These are phyloP conservation scores for Teunomyces lycoperdinae DNA, from an alignment of 805 yeast species.

Conservation along the genomic window DNA sequence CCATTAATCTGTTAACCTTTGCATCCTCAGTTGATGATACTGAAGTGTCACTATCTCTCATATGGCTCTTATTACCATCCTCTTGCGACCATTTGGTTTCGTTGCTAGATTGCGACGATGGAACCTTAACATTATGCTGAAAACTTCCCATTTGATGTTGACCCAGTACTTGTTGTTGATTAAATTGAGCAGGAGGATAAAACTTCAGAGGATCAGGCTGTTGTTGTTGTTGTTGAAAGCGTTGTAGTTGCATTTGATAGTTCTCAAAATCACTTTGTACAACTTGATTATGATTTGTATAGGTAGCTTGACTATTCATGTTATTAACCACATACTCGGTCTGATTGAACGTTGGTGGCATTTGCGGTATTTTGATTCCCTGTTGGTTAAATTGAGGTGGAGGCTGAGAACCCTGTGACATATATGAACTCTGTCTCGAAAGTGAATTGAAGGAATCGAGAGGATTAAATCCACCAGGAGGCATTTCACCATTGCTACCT, in stretches of 20 bases:
- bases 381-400: constrained; percentile 62
- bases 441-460: constrained; percentile 16
- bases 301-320: constrained; percentile 1
- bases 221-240: constrained; percentile 27
- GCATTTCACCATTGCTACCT: neutral
- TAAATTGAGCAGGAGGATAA: constrained; percentile 8
- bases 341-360: constrained; percentile 23
- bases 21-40: constrained; percentile 28
- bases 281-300: constrained; percentile 14
- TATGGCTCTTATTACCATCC: constrained; percentile 17
- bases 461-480: constrained; percentile 10
- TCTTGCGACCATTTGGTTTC: constrained; percentile 48
- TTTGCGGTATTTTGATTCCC: constrained; percentile 59
- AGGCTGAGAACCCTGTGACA: constrained; percentile 7
- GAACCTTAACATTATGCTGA: constrained; percentile 2
- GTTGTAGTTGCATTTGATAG: constrained; percentile 20
- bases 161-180: constrained; percentile 2
- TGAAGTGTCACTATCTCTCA: constrained; percentile 41
- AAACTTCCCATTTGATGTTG: constrained; percentile 8
- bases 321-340: constrained; percentile 17
- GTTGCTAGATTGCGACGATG: constrained; percentile 34
- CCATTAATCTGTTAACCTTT: neutral
- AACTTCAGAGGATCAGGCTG: constrained; percentile 11
- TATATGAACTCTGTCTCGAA: constrained; percentile 11
- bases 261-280: constrained; percentile 21